Conservation (phyloP, 345 rosid species). For the Dipteronia sinensis region DNA sequence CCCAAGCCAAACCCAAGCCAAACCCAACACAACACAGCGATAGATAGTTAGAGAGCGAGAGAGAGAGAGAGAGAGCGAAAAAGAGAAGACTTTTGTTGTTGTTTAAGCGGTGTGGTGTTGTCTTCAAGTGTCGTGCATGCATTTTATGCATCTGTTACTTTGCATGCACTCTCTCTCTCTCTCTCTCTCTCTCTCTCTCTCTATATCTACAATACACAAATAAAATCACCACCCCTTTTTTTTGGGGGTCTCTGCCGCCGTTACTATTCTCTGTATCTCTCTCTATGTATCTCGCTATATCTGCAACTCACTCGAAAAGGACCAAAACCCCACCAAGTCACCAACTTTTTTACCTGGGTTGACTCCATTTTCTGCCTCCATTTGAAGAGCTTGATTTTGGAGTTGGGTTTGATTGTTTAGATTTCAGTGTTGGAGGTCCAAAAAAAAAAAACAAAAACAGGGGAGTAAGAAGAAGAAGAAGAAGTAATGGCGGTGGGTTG, state of each 20-base stretch:
- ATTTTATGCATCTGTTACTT: conserved; percentile 62
- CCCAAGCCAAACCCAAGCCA: background rate
- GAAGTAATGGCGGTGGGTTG: conserved; percentile 6
- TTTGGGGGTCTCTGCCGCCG: background rate
- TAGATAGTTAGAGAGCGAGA: background rate
- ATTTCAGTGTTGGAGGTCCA: background rate
- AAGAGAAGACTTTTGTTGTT: conserved; percentile 22
- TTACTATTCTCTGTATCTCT: background rate
- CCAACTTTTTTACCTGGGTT: conserved; percentile 17
- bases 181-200: conserved; percentile 35
- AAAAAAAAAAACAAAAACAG: background rate
- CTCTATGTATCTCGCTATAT: conserved; percentile 25
- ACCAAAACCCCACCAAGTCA: background rate
- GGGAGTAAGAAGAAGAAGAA: background rate
- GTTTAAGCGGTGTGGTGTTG: conserved; percentile 51
- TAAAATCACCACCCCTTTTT: background rate
- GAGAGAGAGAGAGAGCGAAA: background rate
- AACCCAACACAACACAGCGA: background rate
- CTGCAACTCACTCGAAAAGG: background rate
- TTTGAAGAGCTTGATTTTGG: background rate
- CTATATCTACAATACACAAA: conserved; percentile 18
- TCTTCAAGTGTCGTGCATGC: conserved; percentile 84
- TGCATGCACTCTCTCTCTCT: conserved; percentile 54
- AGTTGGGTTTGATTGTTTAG: no score
- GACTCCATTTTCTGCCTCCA: conserved; percentile 17